Base-by-base conservation (phyloP, 768 basidiomycete species). In the Boletus pseudo-olivaceus region DNA sequence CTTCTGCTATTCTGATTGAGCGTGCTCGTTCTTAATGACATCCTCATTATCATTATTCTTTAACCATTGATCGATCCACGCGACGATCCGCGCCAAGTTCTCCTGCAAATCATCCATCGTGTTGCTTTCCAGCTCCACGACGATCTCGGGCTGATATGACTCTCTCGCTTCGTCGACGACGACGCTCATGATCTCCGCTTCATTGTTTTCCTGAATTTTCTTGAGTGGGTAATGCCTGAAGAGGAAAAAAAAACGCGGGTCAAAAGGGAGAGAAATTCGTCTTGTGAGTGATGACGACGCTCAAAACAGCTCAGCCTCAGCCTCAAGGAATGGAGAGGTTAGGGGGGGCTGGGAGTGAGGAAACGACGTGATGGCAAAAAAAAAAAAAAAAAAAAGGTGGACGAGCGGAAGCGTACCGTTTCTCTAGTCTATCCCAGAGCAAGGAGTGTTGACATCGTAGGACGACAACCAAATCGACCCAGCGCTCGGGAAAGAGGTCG, bases 141-240 rank as follows among this genome's bases (percentile, higher is more conserved):
- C 81, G 58, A 96, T 89, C 69, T 90, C 87, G n/a, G 78, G 65
- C 0, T 87, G 80, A 69, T 98, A 99, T 0, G 93, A 90, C 37
- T 84, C 83, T 41, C 84, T 78, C 4, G 96, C 95, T 69, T 99
- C 97, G 32, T 91, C 87, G 11, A 89, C 74, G 35, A 97, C 85
- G 47, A 94, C 84, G 65, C 90, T 79, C 94, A 98, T 97, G 66
- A 99, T 98, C 75, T 99, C 97, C 12, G 95, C 94, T 65, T 95
- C 89, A 70, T 98, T 95, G 71, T 99, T 99, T 73, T 99, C 97
- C 68, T 95, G 90, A 5, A 99, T 92, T 73, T 99, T 99, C 69
- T 91, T 91, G 46, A 94, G 70, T 1, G 89, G 75, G 67, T 98
- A 98, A 9, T 82, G 81, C 56, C 95, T 98, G 69, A 15, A 7